A percentile compares a stretch with the other conserved stretches of the same genome.
phyloP scores from a whole-genome alignment of 495 filamentous ascomycete species.

The Podospora conica region DNA sequence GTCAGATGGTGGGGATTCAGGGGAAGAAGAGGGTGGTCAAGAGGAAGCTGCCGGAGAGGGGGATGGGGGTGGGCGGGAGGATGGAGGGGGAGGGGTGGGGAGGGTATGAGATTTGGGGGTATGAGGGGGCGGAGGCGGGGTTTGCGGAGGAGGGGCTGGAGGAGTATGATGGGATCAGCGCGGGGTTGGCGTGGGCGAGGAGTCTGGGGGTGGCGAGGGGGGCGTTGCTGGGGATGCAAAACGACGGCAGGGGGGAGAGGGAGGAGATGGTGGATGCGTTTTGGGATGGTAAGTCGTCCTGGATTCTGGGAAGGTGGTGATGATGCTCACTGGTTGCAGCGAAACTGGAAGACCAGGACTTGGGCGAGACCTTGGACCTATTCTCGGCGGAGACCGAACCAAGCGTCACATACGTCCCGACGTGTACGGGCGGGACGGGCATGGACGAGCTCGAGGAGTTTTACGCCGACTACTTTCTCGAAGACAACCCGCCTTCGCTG shows the following conservation, averaged over 20 bases:
- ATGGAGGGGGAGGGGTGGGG: constrained; percentile 15
- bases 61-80: constrained; percentile 46
- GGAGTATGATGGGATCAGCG: constrained; percentile 42
- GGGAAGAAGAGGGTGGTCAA: constrained; percentile 48
- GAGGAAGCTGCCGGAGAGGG: constrained; percentile 45
- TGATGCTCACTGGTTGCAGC: constrained; percentile 46
- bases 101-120: constrained; percentile 37
- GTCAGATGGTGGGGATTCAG: constrained; percentile 57
- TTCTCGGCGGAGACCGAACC: constrained; percentile 53
- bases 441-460: constrained; percentile 56
- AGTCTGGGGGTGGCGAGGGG: constrained; percentile 40
- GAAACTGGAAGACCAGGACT: constrained; percentile 44
- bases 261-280: background rate
- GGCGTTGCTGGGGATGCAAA: constrained; percentile 38
- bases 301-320: no score
- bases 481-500: constrained; percentile 58
- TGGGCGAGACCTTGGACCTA: constrained; percentile 46
- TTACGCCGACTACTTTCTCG: constrained; percentile 66
- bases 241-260: background rate
- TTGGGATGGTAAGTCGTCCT: background rate
- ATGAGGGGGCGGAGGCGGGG: constrained; percentile 37
- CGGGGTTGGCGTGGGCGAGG: constrained; percentile 44
- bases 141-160: constrained; percentile 51
- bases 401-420: constrained; percentile 51
- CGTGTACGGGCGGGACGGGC: constrained; percentile 61